Conservation (phyloP, 805 yeast species). For the Schwanniomyces sp. region DNA sequence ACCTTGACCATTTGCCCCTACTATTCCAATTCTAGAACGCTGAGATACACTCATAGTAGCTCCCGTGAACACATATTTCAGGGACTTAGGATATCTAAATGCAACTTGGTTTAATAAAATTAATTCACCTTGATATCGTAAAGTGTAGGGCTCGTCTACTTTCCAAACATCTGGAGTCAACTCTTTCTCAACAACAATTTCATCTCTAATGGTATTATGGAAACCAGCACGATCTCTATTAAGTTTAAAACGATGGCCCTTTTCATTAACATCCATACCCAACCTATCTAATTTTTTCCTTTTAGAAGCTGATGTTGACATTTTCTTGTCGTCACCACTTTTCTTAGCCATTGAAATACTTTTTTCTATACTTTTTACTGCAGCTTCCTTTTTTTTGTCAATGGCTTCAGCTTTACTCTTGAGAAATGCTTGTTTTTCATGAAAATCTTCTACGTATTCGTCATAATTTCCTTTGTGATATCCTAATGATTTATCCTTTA, state of each 20-base stretch:
- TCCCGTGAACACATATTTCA: neutral
- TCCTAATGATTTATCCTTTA: neutral
- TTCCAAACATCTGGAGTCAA: neutral
- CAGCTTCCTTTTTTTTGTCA: neutral
- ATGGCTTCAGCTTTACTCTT: neutral
- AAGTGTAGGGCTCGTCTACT: neutral
- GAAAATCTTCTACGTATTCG: neutral
- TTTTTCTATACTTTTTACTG: neutral
- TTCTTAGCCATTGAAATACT: neutral
- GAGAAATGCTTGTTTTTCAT: neutral
- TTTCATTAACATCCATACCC: conserved; percentile 2
- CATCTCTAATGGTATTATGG: neutral
- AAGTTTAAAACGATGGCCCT: conserved; percentile 2
- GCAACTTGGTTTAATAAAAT: neutral
- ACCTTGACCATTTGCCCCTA: conserved; percentile 46
- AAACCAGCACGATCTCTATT: conserved; percentile 1
- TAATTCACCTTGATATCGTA: conserved; percentile 2
- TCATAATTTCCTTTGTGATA: conserved; percentile 1
- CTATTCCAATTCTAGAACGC: conserved; percentile 9
- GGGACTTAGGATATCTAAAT: neutral
- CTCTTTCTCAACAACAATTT: neutral
- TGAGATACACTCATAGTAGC: neutral
- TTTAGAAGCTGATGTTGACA: neutral
- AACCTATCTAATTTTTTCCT: conserved; percentile 1
- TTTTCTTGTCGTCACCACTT: conserved; percentile 1